phyloP scores from a whole-genome alignment of 805 yeast genomes.

The Metschnikowia similis region DNA sequence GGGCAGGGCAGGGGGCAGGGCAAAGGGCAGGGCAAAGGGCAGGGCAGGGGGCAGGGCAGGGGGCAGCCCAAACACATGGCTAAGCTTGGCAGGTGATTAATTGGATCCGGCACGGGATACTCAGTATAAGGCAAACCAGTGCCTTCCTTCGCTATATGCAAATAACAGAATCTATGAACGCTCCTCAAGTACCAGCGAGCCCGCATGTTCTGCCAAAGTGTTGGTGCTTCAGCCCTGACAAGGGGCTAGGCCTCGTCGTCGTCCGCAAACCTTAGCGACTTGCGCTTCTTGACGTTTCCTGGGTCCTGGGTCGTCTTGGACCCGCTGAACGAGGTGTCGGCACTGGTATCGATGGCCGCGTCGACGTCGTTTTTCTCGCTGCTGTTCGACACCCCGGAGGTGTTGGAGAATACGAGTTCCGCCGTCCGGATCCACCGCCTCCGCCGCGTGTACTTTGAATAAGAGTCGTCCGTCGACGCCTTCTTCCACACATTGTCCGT shows the following conservation, averaged over 20 bases:
- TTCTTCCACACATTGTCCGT: conserved; percentile 93
- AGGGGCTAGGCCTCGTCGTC: conserved; percentile 5
- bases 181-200: no score
- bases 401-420: conserved; percentile 51
- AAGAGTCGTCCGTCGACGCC: conserved; percentile 84
- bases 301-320: background rate
- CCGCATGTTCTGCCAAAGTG: no score
- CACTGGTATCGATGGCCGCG: background rate
- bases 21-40: no score
- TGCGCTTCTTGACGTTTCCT: conserved; percentile 25
- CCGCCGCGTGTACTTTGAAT: conserved; percentile 86
- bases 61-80: no score
- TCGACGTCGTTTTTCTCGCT: background rate
- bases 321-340: background rate
- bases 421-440: conserved; percentile 97
- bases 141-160: no score
- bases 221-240: background rate
- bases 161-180: no score
- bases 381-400: background rate
- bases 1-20: no score
- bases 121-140: no score
- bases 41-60: no score
- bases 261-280: conserved; percentile 43
- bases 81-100: no score
- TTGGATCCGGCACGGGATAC: no score